Percentiles rank a stretch among this genome's conserved stretches.
phyloP scores from a whole-genome alignment of 495 filamentous ascomycete species.

The Aspergillus egyptiacus region DNA sequence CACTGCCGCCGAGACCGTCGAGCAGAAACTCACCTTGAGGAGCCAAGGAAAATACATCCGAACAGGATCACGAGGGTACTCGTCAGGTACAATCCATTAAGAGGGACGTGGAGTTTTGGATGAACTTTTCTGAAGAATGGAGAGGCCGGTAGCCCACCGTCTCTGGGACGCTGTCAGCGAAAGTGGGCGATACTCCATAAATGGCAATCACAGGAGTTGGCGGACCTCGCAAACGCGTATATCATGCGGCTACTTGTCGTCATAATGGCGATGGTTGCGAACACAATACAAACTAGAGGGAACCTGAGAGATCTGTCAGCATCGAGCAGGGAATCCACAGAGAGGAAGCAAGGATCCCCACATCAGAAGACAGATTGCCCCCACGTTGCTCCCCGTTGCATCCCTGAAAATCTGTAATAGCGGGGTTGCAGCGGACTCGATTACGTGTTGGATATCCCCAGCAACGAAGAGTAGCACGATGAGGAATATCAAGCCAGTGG shows the following conservation, averaged over 20 bases:
- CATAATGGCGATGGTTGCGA: conserved; percentile 66
- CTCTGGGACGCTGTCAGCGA: conserved; percentile 34
- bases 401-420: conserved; percentile 66
- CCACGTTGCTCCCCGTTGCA: conserved; percentile 58
- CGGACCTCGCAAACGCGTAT: conserved; percentile 61
- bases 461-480: conserved; percentile 59
- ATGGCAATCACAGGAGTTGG: background rate
- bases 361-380: conserved; percentile 63
- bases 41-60: conserved; percentile 71
- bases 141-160: conserved; percentile 65
- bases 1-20: background rate
- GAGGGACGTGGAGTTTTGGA: conserved; percentile 55
- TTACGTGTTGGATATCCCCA: conserved; percentile 53
- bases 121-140: conserved; percentile 60
- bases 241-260: conserved; percentile 72
- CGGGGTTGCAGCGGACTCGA: conserved; percentile 55
- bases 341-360: conserved; percentile 23
- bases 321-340: conserved; percentile 1
- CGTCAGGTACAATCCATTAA: conserved; percentile 67
- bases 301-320: conserved; percentile 36
- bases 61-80: conserved; percentile 58
- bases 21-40: conserved; percentile 39
- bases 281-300: conserved; percentile 65
- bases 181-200: background rate
- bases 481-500: conserved; percentile 65